Evolutionary conservation across 495 filamentous ascomycete species (phyloP), one percentile per base, ranked within the genome.

Genomic region (Podospora conica): DNA sequence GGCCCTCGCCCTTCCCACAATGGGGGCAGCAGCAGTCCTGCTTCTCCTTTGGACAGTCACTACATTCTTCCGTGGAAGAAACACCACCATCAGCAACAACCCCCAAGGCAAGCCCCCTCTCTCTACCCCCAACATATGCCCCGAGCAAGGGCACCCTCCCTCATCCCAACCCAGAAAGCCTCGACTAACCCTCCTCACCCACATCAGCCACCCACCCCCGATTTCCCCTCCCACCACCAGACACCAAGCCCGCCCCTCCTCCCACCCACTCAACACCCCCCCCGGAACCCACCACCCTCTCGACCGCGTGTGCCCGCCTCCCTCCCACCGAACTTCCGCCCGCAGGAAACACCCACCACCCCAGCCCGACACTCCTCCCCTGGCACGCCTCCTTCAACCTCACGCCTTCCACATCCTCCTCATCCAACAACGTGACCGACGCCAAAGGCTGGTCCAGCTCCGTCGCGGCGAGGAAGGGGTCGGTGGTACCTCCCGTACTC

Each of bases 401-500:
- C 7, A 12, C 0, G 1, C 23, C 61, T 53, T 25, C 59, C 10
- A 11, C n/a, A 40, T 9, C 21, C 27, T 12, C 22, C 25, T 10
- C 48, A 23, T 8, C 40, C 15, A 9, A n/a, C 40, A 48, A n/a
- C 40, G n/a, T 6, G 25, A 6, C 2, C 33, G 11, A 18, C 15
- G 15, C 3, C 33, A 31, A 10, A 31, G 8, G 9, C 9, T 15
- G 33, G 11, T 48, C 24, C 23, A 55, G 62, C 22, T 68, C 68
- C 22, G 55, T 66, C 11, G 15, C 25, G 18, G 68, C 28, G 1
- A 23, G 67, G 24, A 71, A 69, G 27, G 69, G 69, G 1, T 71
- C 66, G 27, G 48, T 27, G 23, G 61, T 29, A 23, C 27, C 33
- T 1, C n/a, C 7, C 22, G 31, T 12, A 24, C 15, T 27, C 12